These are phyloP conservation scores for Taxillus chinensis DNA, from an alignment of 164 flowering plant genomes.

Conservation along the genomic window DNA sequence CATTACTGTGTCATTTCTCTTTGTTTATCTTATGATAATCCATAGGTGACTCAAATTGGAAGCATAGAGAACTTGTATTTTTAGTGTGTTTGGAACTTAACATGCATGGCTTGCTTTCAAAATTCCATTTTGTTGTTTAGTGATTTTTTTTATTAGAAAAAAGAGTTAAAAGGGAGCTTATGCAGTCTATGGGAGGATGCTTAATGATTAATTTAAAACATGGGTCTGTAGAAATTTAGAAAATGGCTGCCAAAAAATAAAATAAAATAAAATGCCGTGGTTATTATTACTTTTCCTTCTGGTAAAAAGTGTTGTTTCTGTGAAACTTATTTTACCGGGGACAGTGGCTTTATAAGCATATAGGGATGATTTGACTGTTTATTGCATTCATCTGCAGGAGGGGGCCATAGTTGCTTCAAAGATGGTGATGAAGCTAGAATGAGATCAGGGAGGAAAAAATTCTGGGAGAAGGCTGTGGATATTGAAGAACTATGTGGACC, in stretches of 20 bases:
- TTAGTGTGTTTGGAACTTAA: background rate
- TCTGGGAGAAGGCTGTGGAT: slow-evolving; percentile 96
- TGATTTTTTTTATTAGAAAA: background rate
- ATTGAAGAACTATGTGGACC: slow-evolving; percentile 76
- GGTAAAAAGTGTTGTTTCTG: too few species aligned
- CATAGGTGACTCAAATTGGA: too few species aligned
- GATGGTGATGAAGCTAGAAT: slow-evolving; percentile 91
- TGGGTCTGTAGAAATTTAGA: too few species aligned
- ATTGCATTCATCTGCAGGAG: slow-evolving; percentile 39
- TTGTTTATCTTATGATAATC: too few species aligned
- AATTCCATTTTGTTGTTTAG: too few species aligned
- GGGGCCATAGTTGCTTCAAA: slow-evolving; percentile 90
- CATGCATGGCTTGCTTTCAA: too few species aligned
- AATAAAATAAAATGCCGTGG: too few species aligned
- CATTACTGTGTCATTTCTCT: background rate
- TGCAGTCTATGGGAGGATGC: background rate
- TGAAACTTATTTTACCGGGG: too few species aligned
- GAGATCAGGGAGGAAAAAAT: slow-evolving; percentile 55
- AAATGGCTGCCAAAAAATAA: too few species aligned
- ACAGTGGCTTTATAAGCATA: too few species aligned
- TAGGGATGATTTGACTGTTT: background rate
- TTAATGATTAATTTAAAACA: too few species aligned
- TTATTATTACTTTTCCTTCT: too few species aligned
- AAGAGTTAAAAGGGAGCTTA: background rate
- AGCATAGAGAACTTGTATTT: background rate